phyloP scores from a whole-genome alignment of 305 asterid genomes.

The Fraxinus dipetala region DNA sequence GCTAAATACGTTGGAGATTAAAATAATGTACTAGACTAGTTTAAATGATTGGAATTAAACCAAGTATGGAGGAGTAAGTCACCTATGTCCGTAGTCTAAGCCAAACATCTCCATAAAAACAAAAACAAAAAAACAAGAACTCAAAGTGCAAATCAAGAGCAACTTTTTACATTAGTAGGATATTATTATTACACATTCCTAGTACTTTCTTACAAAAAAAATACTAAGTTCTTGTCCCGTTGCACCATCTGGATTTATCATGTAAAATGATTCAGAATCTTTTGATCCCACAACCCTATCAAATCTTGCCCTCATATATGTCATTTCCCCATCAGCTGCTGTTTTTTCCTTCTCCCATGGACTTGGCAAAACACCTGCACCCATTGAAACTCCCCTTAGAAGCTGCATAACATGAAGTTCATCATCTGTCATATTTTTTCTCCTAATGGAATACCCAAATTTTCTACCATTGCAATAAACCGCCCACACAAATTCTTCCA shows the following conservation, averaged over 20 bases:
- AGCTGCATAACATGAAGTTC: slow-evolving; percentile 70
- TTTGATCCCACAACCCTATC: slow-evolving; percentile 75
- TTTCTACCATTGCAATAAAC: slow-evolving; percentile 81
- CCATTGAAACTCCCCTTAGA: slow-evolving; percentile 82
- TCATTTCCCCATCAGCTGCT: slow-evolving; percentile 54
- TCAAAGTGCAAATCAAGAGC: too few relatives aligned
- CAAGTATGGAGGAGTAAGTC: too few relatives aligned
- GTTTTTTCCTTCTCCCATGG: slow-evolving; percentile 36
- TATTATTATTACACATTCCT: neutral
- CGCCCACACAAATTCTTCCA: slow-evolving; percentile 90
- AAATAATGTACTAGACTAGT: too few relatives aligned
- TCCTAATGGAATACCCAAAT: slow-evolving; percentile 63
- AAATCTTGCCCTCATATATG: slow-evolving; percentile 77
- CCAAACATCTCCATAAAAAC: too few relatives aligned
- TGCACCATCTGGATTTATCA: slow-evolving; percentile 93
- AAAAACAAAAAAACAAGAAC: too few relatives aligned
- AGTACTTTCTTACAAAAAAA: slow-evolving; percentile 53
- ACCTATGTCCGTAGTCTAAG: too few relatives aligned
- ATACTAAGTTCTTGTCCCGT: slow-evolving; percentile 83
- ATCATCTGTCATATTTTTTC: slow-evolving; percentile 69
- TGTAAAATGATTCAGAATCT: slow-evolving; percentile 73
- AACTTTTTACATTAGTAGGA: too few relatives aligned
- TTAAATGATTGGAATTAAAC: too few relatives aligned
- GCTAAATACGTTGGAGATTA: too few relatives aligned
- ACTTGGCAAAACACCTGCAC: slow-evolving; percentile 83